phyloP scores from a whole-genome alignment of 176 grass and related monocot genomes.

The Bothriochloa decipiens region DNA sequence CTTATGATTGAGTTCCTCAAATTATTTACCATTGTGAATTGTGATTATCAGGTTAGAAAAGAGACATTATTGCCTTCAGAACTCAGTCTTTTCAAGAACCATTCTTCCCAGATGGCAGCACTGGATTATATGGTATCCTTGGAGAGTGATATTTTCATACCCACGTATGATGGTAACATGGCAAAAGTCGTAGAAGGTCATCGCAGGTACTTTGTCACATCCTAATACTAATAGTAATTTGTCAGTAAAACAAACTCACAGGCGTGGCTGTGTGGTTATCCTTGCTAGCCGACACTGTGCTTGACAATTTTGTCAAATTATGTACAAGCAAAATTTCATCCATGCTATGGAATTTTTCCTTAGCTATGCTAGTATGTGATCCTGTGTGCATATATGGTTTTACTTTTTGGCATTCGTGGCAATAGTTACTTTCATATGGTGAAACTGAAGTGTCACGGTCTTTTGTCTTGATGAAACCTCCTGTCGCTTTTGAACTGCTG shows the following conservation, averaged over 20 bases:
- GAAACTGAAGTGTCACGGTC: neutral
- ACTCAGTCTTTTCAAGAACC: conserved; percentile 79
- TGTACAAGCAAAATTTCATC: neutral
- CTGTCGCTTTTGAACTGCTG: neutral
- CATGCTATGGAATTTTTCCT: neutral
- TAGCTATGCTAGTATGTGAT: neutral
- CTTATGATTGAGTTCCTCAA: conserved; percentile 36
- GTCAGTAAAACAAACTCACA: neutral
- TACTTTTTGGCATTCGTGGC: neutral
- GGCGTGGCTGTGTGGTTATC: neutral
- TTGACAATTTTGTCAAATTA: neutral
- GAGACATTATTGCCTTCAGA: conserved; percentile 77
- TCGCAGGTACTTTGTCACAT: conserved; percentile 70
- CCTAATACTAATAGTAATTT: neutral
- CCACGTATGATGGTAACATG: conserved; percentile 95
- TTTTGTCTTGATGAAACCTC: neutral
- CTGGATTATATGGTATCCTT: conserved; percentile 96
- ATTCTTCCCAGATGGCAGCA: conserved; percentile 98
- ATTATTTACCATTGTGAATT: neutral
- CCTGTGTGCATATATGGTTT: neutral
- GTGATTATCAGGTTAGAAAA: conserved; percentile 74
- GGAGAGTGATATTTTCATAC: conserved; percentile 87
- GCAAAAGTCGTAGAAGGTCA: conserved; percentile 94
- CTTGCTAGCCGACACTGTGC: neutral
- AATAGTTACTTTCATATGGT: conserved; percentile 9